Evolutionary conservation across 2,329 filamentous ascomycete species (phyloP).

Genomic region (Fusarium concolor): DNA sequence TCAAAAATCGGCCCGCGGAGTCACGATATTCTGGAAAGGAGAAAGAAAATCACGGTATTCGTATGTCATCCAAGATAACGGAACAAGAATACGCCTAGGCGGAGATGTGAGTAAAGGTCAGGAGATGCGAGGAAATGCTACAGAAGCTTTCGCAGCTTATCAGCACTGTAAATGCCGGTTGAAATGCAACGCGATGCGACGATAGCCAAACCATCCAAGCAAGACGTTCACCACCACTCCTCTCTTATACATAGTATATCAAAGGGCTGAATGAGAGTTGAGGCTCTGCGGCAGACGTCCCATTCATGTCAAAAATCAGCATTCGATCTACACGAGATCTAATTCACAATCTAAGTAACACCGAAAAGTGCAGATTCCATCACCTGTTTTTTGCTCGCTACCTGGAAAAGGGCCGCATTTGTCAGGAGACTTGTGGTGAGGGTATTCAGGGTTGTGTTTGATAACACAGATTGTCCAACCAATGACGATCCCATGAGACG

Average conservation of each 20-base stretch:
- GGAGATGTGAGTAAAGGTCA: background rate
- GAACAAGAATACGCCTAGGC: background rate
- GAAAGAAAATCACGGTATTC: slow-evolving; percentile 19
- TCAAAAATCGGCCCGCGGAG: slow-evolving; percentile 26
- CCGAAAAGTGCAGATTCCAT: slow-evolving; percentile 29
- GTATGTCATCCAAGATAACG: slow-evolving; percentile 13
- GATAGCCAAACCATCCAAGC: background rate
- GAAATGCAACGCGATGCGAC: background rate
- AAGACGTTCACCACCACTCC: background rate
- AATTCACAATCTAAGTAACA: slow-evolving; percentile 19
- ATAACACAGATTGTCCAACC: slow-evolving; percentile 5
- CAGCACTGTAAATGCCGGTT: background rate
- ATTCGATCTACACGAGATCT: slow-evolving; percentile 32
- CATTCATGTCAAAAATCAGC: slow-evolving; percentile 23
- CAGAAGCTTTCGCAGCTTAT: background rate
- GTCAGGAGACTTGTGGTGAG: slow-evolving; percentile 32
- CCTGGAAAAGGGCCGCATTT: slow-evolving; percentile 28
- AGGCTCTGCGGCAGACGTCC: slow-evolving; percentile 27
- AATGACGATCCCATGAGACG: slow-evolving; percentile 11
- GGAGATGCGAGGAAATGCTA: slow-evolving; percentile 3
- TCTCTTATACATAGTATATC: background rate
- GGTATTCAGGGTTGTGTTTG: slow-evolving; percentile 27
- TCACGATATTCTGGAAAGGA: slow-evolving; percentile 27
- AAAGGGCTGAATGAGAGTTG: slow-evolving; percentile 9
- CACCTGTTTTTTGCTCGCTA: slow-evolving; percentile 20